A percentile compares a stretch with the other conserved stretches of the same genome.
Conservation (phyloP, 1,284 basidiomycete genomes). For the Cutaneotrichosporon sp. region DNA sequence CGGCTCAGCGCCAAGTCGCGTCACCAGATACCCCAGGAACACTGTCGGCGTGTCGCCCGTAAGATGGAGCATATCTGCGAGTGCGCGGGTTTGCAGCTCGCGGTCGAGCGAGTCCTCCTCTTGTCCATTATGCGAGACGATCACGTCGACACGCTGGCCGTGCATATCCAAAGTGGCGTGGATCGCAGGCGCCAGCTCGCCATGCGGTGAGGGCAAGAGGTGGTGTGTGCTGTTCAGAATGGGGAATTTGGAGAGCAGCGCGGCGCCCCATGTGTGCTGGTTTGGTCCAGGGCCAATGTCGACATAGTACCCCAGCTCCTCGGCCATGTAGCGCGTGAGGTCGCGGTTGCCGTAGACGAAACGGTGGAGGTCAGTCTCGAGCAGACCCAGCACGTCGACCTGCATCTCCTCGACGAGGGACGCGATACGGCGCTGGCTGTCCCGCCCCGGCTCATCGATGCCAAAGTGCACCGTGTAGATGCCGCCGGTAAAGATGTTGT, state of each 20-base stretch:
- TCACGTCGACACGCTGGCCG: slow-evolving; percentile 75
- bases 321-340: slow-evolving; percentile 71
- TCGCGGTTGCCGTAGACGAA: slow-evolving; percentile 88
- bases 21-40: slow-evolving; percentile 95
- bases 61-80: slow-evolving; percentile 74
- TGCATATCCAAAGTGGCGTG: slow-evolving; percentile 80
- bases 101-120: slow-evolving; percentile 95
- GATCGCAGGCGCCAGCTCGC: slow-evolving; percentile 89
- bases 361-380: slow-evolving; percentile 83
- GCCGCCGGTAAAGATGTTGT: slow-evolving; percentile 72
- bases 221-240: slow-evolving; percentile 88
- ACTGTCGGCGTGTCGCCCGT: slow-evolving; percentile 74
- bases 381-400: slow-evolving; percentile 70
- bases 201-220: slow-evolving; percentile 75
- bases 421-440: slow-evolving; percentile 75
- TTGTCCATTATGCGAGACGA: slow-evolving; percentile 88
- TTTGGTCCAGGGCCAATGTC: slow-evolving; percentile 81
- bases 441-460: slow-evolving; percentile 75
- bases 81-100: slow-evolving; percentile 77
- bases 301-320: slow-evolving; percentile 73
- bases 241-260: slow-evolving; percentile 83
- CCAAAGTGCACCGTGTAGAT: slow-evolving; percentile 94
- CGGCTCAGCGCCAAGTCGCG: slow-evolving; percentile 89
- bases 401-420: slow-evolving; percentile 76
- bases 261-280: slow-evolving; percentile 88